Evolutionary conservation across 192 early-diverging fungal genomes (phyloP).

Genomic region (Jimgerdemannia flammicorona): DNA sequence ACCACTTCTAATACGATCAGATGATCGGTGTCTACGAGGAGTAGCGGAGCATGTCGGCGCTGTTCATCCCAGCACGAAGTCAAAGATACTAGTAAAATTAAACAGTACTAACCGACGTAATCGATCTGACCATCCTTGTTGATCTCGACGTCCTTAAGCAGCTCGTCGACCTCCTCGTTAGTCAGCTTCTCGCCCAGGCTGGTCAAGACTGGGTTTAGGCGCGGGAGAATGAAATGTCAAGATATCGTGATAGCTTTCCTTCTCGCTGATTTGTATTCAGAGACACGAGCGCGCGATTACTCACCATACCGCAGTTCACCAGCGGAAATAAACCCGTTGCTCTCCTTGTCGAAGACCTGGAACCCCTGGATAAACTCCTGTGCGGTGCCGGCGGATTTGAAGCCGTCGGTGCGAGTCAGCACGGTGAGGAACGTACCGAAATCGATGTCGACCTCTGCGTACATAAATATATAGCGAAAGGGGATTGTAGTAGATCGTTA

Average conservation of each 20-base stretch:
- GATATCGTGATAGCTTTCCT: neutral
- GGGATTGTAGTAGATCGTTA: no score
- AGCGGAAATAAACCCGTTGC: constrained; percentile 68
- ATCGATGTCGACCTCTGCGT: constrained; percentile 43
- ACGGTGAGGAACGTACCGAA: constrained; percentile 73
- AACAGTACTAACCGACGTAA: constrained; percentile 60
- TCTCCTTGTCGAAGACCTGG: constrained; percentile 86
- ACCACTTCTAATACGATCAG: no score
- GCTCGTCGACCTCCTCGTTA: constrained; percentile 75
- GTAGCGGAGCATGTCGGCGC: no score
- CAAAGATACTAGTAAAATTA: neutral
- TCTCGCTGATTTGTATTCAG: no score
- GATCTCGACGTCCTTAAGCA: constrained; percentile 69
- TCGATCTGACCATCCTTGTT: constrained; percentile 79
- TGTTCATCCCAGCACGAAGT: neutral
- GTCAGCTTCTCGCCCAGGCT: constrained; percentile 78
- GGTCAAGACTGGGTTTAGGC: constrained; percentile 54
- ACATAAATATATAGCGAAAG: neutral
- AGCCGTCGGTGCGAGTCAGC: constrained; percentile 67
- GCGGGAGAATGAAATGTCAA: neutral
- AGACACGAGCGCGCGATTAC: neutral
- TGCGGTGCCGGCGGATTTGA: constrained; percentile 65
- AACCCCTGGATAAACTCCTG: constrained; percentile 83
- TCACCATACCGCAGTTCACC: constrained; percentile 76
- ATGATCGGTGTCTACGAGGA: no score